Base-by-base conservation (phyloP, 2,329 filamentous ascomycete species). In the Xylaria digitata region DNA sequence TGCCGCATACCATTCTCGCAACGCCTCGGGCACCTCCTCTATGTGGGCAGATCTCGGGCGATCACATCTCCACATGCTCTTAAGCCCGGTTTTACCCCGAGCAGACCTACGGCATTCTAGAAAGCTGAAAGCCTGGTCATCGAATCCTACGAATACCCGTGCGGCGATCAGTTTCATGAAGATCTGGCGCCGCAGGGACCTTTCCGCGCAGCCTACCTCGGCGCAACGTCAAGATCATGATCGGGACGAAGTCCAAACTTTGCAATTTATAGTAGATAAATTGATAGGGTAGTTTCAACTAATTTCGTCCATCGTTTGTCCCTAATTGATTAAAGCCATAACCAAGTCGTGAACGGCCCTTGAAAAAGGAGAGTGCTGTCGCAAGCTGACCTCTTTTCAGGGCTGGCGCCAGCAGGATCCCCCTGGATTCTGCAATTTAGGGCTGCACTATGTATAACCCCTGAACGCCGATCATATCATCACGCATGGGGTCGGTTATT, bases 341-440 rank as follows among this genome's bases (percentile, higher is more conserved):
- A 30, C 11, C 13, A 30, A 30, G 11, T 49, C 26, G 17, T 11
- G n/a, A 30, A 4, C 1, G 46, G 46, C 23, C 17, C 52, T 23
- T 9, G 3, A 58, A 26, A 21, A 48, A 26, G 19, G 37, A 19
- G 53, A n/a, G 6, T 15, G 15, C n/a, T 43, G 26, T 55, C 15
- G 46, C 53, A 11, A 40, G 34, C 52, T n/a, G 34, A 40, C 17
- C 21, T 26, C 13, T n/a, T 26, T 55, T 19, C 8, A 40, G 53
- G 21, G 53, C 37, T 43, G 53, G 53, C 37, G 53, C 37, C 37
- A 55, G 53, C 56, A 23, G 56, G 11, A 23, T 60, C 26, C 48
- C 55, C 62, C 62, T 60, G 43, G 54, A n/a, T n/a, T n/a, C n/a
- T n/a, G n/a, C n/a, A 64, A 59, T 64, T 60, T 60, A 54, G 48